Base-by-base conservation (phyloP, 202 grass and related monocot genomes). In the Saccharum hybrid region DNA sequence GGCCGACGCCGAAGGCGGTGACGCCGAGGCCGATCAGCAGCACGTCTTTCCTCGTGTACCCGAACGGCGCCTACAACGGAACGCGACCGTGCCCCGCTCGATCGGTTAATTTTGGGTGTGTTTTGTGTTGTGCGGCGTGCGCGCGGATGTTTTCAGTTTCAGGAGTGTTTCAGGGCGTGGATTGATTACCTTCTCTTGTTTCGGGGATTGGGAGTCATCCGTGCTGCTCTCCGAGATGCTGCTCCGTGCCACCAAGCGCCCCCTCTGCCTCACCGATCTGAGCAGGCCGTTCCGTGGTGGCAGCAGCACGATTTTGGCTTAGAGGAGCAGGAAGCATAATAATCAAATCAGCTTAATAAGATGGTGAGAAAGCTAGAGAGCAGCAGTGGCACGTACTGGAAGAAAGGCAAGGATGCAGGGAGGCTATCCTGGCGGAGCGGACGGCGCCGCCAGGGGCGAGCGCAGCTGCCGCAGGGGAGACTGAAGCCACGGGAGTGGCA, bases 41-140 rank as follows among this genome's bases (percentile, higher is more conserved):
- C 78, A 98, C 96, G 90, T 98, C 96, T 31, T 98, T 98, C 89
- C 96, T 86, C 19, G 89, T 70, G 86, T 98, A 93, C 81, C 96
- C 96, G 72, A 98, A 98, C 42, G 89, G 85, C 69, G 68, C 81
- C 94, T 97, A 90, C 31, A 64, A 88, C 2, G 31, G 30, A 16
- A 34, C 43, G 69, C 12, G 34, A 36, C 34, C 4, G 4, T 4
- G 4, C 34, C 34, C 34, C 34, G 34, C 34, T 36, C 34, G 34
- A 3, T 36, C 34, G 34, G 34, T 36, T 5, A 4, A 36, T 4
- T 36, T 5, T 36, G 0, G 34, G 34, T 4, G 33, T 33, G 33
- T 33, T 33, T 33, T 33, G 33, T 33, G 33, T 33, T 33, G 33
- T 33, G 33, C 33, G 33, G 33, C 34, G 34, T 36, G 34, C 8